These are phyloP conservation scores for Iris pallida DNA, from an alignment of 116 monocot species.

Conservation along the genomic window DNA sequence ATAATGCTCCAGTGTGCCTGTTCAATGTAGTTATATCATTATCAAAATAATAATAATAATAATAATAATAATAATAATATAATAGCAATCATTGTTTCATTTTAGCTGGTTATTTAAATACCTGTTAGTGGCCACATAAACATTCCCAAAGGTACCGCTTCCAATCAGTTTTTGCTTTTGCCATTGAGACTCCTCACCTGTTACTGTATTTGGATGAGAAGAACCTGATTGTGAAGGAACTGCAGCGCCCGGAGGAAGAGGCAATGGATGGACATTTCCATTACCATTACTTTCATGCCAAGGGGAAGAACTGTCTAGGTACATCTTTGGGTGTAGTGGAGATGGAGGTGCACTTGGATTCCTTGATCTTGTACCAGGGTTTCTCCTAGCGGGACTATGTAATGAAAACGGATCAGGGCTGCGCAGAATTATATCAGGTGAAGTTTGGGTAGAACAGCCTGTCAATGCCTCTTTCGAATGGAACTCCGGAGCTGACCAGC, in stretches of 20 bases:
- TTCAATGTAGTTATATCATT: background rate
- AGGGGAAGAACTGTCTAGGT: conserved; percentile 30
- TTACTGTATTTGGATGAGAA: conserved; percentile 18
- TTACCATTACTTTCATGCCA: conserved; percentile 29
- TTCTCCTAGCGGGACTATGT: conserved; percentile 28
- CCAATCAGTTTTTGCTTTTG: conserved; percentile 71
- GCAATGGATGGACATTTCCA: conserved; percentile 59
- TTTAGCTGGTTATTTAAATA: conserved; percentile 4
- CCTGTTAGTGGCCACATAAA: conserved; percentile 61
- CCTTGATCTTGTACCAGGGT: conserved; percentile 32
- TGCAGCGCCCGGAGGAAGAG: conserved; percentile 61
- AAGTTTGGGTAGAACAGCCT: conserved; percentile 16
- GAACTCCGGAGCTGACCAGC: conserved; percentile 51
- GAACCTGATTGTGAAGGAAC: conserved; percentile 22
- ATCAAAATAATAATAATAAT: background rate
- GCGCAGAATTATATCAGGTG: conserved; percentile 29
- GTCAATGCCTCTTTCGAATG: conserved; percentile 27
- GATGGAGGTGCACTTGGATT: conserved; percentile 48
- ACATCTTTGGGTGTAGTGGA: conserved; percentile 43
- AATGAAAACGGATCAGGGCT: conserved; percentile 37
- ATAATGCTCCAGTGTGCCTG: conserved; percentile 70
- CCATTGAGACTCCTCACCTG: conserved; percentile 44
- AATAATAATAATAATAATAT: background rate
- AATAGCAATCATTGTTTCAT: background rate
- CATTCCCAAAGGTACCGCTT: conserved; percentile 70